phyloP scores from a whole-genome alignment of 192 early-diverging fungal genomes.

The Jimgerdemannia lactiflua region DNA sequence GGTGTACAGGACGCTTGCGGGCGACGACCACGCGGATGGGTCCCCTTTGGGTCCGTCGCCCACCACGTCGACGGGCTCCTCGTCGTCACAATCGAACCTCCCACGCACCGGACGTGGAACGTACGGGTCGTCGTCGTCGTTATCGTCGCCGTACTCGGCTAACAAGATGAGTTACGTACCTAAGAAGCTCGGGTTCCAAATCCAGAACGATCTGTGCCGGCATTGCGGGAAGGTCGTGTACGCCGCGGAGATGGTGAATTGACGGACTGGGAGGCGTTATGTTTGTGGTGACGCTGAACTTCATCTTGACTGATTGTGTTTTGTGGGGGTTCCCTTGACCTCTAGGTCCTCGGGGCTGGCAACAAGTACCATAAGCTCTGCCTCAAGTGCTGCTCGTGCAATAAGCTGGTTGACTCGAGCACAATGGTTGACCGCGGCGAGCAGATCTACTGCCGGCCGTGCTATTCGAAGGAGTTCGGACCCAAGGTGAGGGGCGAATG shows the following conservation, averaged over 20 bases:
- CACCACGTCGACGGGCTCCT: background rate
- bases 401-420: slow-evolving; percentile 51
- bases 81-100: background rate
- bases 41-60: background rate
- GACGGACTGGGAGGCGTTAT: background rate
- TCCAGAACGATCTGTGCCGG: slow-evolving; percentile 45
- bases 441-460: slow-evolving; percentile 47
- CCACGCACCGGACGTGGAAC: background rate
- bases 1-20: background rate
- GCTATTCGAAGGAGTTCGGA: slow-evolving; percentile 53
- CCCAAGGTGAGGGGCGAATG: slow-evolving; percentile 10
- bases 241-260: slow-evolving; percentile 50
- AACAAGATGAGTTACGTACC: slow-evolving; percentile 20
- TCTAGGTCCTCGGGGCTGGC: slow-evolving; percentile 43
- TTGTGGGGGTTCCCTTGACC: background rate
- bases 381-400: slow-evolving; percentile 47
- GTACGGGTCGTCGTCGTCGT: background rate
- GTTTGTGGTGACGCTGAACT: too few species aligned
- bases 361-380: slow-evolving; percentile 60
- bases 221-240: slow-evolving; percentile 56
- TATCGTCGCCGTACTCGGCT: background rate
- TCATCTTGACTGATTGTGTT: background rate
- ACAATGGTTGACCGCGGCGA: slow-evolving; percentile 53
- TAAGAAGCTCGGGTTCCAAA: slow-evolving; percentile 23
- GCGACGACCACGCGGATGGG: background rate